These are phyloP conservation scores for Aspergillus felis DNA, from an alignment of 2,329 filamentous ascomycete species.

Conservation along the genomic window DNA sequence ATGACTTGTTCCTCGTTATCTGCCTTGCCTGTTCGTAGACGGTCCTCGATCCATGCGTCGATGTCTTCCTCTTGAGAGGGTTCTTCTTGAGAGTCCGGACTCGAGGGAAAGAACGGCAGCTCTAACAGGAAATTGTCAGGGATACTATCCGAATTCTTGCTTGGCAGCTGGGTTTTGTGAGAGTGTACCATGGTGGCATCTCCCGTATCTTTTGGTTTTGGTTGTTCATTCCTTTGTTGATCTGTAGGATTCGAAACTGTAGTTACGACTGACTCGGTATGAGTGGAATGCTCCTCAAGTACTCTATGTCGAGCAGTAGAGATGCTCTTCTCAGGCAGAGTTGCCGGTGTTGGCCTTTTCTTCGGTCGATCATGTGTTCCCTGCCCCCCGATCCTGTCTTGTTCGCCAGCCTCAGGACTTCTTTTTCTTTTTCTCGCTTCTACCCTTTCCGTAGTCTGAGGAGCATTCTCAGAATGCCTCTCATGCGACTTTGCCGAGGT, in stretches of 20 bases:
- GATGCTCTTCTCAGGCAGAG: not conserved
- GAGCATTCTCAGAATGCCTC: not conserved
- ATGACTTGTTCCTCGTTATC: conserved; percentile 28
- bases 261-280: not conserved
- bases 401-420: conserved; percentile 1
- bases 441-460: not conserved
- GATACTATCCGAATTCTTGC: conserved; percentile 8
- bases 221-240: not conserved
- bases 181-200: not conserved
- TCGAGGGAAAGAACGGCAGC: conserved; percentile 27
- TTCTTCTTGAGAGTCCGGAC: conserved; percentile 18
- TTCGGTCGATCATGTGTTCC: not conserved
- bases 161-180: not conserved
- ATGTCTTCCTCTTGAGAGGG: conserved; percentile 20
- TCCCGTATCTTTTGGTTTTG: not conserved
- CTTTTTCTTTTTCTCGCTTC: conserved; percentile 22
- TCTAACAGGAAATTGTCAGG: conserved; percentile 24
- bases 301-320: not conserved
- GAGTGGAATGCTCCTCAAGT: not conserved
- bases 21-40: conserved; percentile 25
- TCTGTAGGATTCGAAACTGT: not conserved
- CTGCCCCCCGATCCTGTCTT: not conserved
- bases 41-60: conserved; percentile 39
- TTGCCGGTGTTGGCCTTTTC: conserved; percentile 9
- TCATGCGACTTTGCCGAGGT: conserved; percentile 4